phyloP scores from a whole-genome alignment of 1,284 basidiomycete species.

The Tremellales sp. region DNA sequence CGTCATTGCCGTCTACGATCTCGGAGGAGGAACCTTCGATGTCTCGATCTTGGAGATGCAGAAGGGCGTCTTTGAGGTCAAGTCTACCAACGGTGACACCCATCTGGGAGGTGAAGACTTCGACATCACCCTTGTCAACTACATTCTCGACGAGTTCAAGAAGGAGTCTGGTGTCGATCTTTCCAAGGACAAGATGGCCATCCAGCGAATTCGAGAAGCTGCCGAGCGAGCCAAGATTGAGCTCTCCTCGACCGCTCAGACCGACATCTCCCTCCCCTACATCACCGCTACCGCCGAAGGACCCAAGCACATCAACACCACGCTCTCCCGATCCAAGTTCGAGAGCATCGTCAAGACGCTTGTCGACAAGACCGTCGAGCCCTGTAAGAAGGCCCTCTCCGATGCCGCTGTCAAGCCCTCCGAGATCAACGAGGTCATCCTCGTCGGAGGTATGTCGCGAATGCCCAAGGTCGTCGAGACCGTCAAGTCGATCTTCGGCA shows the following conservation, averaged over 20 bases:
- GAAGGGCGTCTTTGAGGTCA: constrained; percentile 98
- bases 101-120: constrained; percentile 99
- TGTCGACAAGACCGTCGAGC: constrained; percentile 87
- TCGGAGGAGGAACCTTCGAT: constrained; percentile 94
- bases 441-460: constrained; percentile 97
- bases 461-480: constrained; percentile 95
- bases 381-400: constrained; percentile 90
- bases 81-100: constrained; percentile 98
- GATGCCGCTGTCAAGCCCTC: constrained; percentile 90
- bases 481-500: constrained; percentile 87
- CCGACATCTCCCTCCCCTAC: constrained; percentile 95
- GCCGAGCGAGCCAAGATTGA: constrained; percentile 99
- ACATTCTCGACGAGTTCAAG: constrained; percentile 90
- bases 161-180: constrained; percentile 84
- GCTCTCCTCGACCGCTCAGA: constrained; percentile 86
- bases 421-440: constrained; percentile 93
- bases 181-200: constrained; percentile 86
- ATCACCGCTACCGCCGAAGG: constrained; percentile 92
- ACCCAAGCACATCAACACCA: constrained; percentile 94
- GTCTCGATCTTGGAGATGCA: constrained; percentile 98
- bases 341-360: constrained; percentile 79
- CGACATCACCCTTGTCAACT: constrained; percentile 82
- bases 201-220: constrained; percentile 97
- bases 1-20: constrained; percentile 93
- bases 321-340: constrained; percentile 83